Base-by-base conservation (phyloP, 805 yeast species). In the Kodamaea leandrae region DNA sequence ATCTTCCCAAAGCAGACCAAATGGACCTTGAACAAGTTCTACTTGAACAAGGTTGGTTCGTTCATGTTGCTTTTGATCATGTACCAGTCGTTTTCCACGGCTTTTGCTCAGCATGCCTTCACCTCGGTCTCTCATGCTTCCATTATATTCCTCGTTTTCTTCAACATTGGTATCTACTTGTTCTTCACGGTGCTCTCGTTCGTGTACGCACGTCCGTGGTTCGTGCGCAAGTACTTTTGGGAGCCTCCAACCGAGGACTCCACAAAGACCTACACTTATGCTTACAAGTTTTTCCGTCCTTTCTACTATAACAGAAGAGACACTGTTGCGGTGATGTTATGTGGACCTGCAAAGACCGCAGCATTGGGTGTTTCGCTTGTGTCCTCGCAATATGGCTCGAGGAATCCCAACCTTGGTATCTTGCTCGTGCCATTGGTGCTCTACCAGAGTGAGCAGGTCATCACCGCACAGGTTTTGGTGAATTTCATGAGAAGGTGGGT, bases 281-380 rank as follows among this genome's bases (percentile, higher is more conserved):
- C 68, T 16, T 76, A 79, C 55, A 60, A 58, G 32, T 21, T 71
- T 1, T 61, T 80, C 44, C 59, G 71, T 41, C 91, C 91, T 1
- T 86, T 85, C 52, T 84, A 83, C 60, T 84, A 84, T 60, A 71
- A 72, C 52, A 76, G 82, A 50, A 60, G 68, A 38, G 96, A 89
- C 54, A 78, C 96, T 0, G 86, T 86, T 25, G 73, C 90, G 9
- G 75, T 89, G 37, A 76, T 88, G 83, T 72, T 87, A 44, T 86
- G 96, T 61, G 96, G 95, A 8, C 91, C 95, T 4, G 96, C 96
- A 2, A 89, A 88, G 60, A 88, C 96, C 1, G 96, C 95, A 0
- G 96, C 96, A 0, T 68, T 88, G 38, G 96, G 96, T 26, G 95
- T 88, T 3, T 84, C 95, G 1, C 68, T 88, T 37, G 72, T 84